Conservation (phyloP, 306 rosid species). For the Macrotyloma uniflorum region DNA sequence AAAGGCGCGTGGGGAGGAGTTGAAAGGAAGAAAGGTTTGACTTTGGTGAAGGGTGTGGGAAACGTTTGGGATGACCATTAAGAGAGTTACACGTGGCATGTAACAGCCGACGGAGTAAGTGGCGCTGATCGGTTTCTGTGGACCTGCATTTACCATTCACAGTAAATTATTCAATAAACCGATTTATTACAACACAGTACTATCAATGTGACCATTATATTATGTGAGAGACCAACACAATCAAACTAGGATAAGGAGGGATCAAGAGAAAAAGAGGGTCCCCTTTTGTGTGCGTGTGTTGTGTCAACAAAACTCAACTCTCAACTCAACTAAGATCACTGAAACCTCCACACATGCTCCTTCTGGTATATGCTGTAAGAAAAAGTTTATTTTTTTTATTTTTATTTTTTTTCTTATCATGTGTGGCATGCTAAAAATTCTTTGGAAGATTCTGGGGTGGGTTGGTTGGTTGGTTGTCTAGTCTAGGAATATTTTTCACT, state of each 20-base stretch:
- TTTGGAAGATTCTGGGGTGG: slow-evolving; percentile 3
- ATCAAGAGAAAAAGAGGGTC: slow-evolving; percentile 11
- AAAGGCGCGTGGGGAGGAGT: slow-evolving; percentile 16
- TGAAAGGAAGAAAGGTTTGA: slow-evolving; percentile 51
- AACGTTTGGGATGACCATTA: slow-evolving; percentile 42
- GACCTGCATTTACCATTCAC: slow-evolving; percentile 56
- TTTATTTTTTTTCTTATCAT: neutral
- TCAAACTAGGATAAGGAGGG: slow-evolving; percentile 7
- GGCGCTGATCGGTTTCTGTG: slow-evolving; percentile 56
- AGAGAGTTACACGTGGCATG: slow-evolving; percentile 43
- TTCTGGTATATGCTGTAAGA: neutral
- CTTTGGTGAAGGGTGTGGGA: slow-evolving; percentile 46
- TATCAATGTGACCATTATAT: slow-evolving; percentile 3
- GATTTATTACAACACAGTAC: slow-evolving; percentile 41
- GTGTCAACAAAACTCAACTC: neutral
- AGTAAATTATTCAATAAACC: slow-evolving; percentile 59
- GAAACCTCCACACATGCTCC: slow-evolving; percentile 1
- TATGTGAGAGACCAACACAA: slow-evolving; percentile 13
- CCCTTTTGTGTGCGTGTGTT: slow-evolving; percentile 12
- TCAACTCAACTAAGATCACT: neutral
- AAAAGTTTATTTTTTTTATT: neutral
- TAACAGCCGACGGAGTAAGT: slow-evolving; percentile 46
- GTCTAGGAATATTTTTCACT: slow-evolving; percentile 2
- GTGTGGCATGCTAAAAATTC: neutral
- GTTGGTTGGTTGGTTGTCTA: neutral